phyloP scores from a whole-genome alignment of 2,329 filamentous ascomycete species.

The Ascochyta pisi region DNA sequence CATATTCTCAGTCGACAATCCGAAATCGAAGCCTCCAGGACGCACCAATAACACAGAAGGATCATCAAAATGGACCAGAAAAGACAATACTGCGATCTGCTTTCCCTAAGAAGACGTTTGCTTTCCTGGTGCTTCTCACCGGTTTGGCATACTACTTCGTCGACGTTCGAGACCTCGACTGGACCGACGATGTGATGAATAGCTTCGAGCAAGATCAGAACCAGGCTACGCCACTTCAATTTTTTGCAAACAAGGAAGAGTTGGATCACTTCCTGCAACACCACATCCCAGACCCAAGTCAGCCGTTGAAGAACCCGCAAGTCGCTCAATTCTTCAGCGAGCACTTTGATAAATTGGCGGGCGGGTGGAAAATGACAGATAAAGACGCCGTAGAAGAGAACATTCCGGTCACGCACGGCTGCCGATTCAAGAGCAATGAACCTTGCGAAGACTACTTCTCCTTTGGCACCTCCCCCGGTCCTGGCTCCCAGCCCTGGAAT shows the following conservation, averaged over 20 bases:
- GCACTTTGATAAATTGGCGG: conserved; percentile 33
- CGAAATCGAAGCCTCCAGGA: neutral
- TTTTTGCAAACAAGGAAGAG: conserved; percentile 36
- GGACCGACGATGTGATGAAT: conserved; percentile 30
- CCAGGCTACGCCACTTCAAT: conserved; percentile 33
- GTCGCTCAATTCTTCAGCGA: conserved; percentile 31
- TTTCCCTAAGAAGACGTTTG: conserved; percentile 44
- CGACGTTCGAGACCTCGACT: conserved; percentile 28
- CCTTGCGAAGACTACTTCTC: conserved; percentile 45
- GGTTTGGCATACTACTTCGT: conserved; percentile 34
- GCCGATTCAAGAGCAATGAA: conserved; percentile 38
- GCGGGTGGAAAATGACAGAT: conserved; percentile 38
- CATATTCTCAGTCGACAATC: neutral
- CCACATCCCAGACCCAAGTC: conserved; percentile 32
- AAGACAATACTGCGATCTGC: conserved; percentile 30
- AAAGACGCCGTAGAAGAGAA: conserved; percentile 30
- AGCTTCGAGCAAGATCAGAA: conserved; percentile 24
- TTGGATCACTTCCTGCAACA: conserved; percentile 35
- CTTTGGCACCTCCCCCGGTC: conserved; percentile 38
- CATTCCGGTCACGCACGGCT: conserved; percentile 45
- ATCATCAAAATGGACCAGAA: neutral
- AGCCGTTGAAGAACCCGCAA: conserved; percentile 28
- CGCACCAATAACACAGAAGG: neutral
- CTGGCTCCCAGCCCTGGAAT: conserved; percentile 40
- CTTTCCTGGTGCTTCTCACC: conserved; percentile 32